Evolutionary conservation across 768 basidiomycete genomes (phyloP).

Genomic region (Exsudoporus frostii): DNA sequence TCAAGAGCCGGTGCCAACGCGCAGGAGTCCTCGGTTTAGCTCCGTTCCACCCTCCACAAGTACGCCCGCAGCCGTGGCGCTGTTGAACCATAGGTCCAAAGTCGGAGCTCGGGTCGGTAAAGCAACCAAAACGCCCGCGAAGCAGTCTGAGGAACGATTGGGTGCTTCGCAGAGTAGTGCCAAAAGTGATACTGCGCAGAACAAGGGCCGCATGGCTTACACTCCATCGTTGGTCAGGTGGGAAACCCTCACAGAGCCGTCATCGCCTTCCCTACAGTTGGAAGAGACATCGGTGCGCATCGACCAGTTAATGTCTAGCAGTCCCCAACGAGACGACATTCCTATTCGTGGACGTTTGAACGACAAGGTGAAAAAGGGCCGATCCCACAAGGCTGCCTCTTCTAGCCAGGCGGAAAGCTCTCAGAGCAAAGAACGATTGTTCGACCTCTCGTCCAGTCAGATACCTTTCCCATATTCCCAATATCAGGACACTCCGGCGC

Average conservation of each 20-base stretch:
- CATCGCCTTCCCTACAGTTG: constrained; percentile 26
- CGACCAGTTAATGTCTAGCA: constrained; percentile 37
- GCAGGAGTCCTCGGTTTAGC: constrained; percentile 19
- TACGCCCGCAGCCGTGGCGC: constrained; percentile 4
- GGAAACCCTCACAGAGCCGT: constrained; percentile 29
- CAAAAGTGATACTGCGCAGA: not conserved
- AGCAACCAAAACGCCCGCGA: constrained; percentile 14
- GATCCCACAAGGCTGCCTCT: not conserved
- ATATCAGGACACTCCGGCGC: constrained; percentile 21
- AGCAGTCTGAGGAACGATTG: not conserved
- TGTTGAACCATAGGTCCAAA: constrained; percentile 4
- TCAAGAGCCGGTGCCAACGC: constrained; percentile 22
- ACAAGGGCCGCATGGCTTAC: not conserved
- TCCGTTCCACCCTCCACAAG: constrained; percentile 4
- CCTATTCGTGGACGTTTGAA: not conserved
- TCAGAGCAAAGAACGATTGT: constrained; percentile 34
- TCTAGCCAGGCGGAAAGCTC: not conserved
- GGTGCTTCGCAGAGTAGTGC: not conserved
- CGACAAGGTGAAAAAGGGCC: constrained; percentile 12
- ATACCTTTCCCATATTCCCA: constrained; percentile 54
- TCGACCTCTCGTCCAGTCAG: constrained; percentile 53
- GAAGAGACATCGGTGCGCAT: constrained; percentile 25
- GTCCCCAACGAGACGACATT: constrained; percentile 15
- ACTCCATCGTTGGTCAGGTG: constrained; percentile 23
- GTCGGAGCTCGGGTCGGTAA: not conserved